These are phyloP conservation scores for Lipomyces japonicus DNA, from an alignment of 805 yeast genomes.

Conservation along the genomic window DNA sequence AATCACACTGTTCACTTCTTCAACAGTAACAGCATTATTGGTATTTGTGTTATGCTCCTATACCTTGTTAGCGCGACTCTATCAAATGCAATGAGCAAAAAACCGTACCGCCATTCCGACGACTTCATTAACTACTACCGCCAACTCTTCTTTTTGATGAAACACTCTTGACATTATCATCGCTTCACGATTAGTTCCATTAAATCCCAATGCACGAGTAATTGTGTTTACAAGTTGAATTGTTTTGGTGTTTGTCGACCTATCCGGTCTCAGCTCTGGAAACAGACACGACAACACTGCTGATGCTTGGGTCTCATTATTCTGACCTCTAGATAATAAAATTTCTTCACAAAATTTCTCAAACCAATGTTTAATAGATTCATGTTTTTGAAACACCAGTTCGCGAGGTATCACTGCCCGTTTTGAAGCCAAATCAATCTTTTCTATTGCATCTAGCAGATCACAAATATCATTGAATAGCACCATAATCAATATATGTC, in stretches of 20 bases:
- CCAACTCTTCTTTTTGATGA: constrained; percentile 8
- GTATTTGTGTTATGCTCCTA: not conserved
- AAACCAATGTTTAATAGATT: not conserved
- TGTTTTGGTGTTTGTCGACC: constrained; percentile 1
- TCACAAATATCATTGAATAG: constrained; percentile 1
- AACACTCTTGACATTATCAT: not conserved
- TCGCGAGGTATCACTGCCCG: not conserved
- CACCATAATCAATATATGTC: no score
- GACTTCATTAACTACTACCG: constrained; percentile 1
- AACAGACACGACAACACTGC: constrained; percentile 12
- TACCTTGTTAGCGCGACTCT: not conserved
- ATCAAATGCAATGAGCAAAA: not conserved
- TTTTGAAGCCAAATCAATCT: not conserved
- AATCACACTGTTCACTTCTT: constrained; percentile 6
- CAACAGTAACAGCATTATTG: not conserved
- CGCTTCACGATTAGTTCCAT: constrained; percentile 3
- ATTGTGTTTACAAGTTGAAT: not conserved
- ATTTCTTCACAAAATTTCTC: not conserved
- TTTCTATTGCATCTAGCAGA: constrained; percentile 3
- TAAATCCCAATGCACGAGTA: not conserved
- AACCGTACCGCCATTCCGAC: constrained; percentile 1
- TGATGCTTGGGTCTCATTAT: not conserved
- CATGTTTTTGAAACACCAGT: not conserved
- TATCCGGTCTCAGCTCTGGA: constrained; percentile 14
- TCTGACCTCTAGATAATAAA: constrained; percentile 1